Evolutionary conservation across 768 basidiomycete genomes (phyloP), one percentile per base, ranked within the genome.

Genomic region (Suillus cothurnatus): DNA sequence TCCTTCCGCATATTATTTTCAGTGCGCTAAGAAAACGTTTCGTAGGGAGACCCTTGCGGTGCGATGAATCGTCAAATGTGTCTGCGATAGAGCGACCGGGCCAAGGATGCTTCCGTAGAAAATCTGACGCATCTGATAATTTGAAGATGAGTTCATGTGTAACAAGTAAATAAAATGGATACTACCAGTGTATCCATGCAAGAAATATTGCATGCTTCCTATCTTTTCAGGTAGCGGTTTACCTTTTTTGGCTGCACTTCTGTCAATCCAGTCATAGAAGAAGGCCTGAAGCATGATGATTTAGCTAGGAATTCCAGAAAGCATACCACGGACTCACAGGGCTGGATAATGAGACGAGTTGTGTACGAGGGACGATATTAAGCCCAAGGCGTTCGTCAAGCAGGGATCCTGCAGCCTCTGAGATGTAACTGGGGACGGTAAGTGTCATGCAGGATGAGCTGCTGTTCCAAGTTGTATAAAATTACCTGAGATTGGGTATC

Each of bases 181-280:
- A 34, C 70, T 87, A 53, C 93, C 93, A 79, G 87, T 85, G 71
- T 84, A 96, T 17, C 94, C 94, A 68, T 93, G 86, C 71, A 95
- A 78, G 77, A 97, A 96, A 62, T 87, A 88, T 71, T 97, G 95
- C 87, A 95, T 89, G 70, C 91, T 93, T 9, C 95, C 95, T 59
- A 95, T 89, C 79, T 97, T 97, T 65, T 92, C 92, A 28, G 93
- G 93, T 23, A 95, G 75, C 1, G 85, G 83, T 71, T 94, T 93
- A 7, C 91, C 92, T 70, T 95, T 94, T 79, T 93, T 95, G 12
- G 84, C 84, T 5, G 86, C 91, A 72, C 80, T 92, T 65, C 93
- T 82, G 70, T 96, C 94, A 34, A 94, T 79, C 93, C 93, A 96
- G 71, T 94, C 92, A 70, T 96, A 97, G 76, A 92, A 97, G 77